Base-by-base conservation (phyloP, 2,329 filamentous ascomycete genomes). In the Pseudogymnoascus sp. region DNA sequence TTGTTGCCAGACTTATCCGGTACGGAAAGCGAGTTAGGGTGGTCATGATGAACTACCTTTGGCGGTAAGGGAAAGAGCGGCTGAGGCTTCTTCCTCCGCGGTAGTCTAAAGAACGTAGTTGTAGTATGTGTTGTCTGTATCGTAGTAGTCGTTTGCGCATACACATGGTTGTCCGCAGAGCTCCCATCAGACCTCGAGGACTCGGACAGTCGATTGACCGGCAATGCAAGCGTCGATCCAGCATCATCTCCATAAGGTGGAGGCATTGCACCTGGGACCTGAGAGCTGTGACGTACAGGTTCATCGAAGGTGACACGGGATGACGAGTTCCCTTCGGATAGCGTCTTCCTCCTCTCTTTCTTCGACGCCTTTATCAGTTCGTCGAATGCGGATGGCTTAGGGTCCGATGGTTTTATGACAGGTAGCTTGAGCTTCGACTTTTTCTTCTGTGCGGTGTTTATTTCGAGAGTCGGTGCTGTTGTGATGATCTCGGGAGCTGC, bases 181-280 rank as follows among this genome's bases (percentile, higher is more conserved):
- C 90, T 96, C 50, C 85, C 89, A 74, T 97, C 93, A 28, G 93
- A 97, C 68, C 90, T 85, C 1, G 92, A 96, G 1, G 93, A 97
- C 71, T 97, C 93, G 4, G 90, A 95, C 28, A 89, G 77, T 42
- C 90, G 81, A 66, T 84, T 82, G 31, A 84, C 78, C 10, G 87
- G 85, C 18, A 89, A 79, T 6, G 86, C 85, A 64, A 91, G 77
- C 2, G 84, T 80, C 12, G 85, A 84, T 64, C 80, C 81, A 25
- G 80, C 78, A 66, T 89, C 85, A 66, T 88, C 85, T 53, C 82
- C 81, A 64, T 87, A 87, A 28, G 84, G 80, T 63, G 84, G 81
- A 68, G 85, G 83, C 25, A 78, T 72, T 69, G 40, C 67, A 68
- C 70, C 72, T 28, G 78, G 74, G n/a, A 78, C 79, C 11, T 76